Evolutionary conservation across 768 basidiomycete genomes (phyloP).

Genomic region (Lyophyllum shimeji): DNA sequence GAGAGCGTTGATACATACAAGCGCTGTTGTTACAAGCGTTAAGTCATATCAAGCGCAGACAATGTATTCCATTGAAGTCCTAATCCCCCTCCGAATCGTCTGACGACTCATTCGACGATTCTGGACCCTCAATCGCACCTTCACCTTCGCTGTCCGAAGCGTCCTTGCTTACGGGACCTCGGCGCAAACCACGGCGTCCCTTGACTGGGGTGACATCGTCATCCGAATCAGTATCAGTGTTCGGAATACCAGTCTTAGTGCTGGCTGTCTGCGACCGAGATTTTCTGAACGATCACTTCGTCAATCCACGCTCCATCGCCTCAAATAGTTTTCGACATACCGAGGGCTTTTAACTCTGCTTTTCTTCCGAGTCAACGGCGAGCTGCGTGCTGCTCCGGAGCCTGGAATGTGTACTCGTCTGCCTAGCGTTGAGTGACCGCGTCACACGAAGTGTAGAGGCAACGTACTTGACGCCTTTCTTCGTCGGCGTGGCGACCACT

Average conservation of each 20-base stretch:
- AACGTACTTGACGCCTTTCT: conserved; percentile 29
- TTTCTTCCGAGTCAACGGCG: conserved; percentile 27
- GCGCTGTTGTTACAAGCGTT: neutral
- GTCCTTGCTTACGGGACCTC: neutral
- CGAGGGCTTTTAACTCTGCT: conserved; percentile 24
- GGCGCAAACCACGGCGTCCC: neutral
- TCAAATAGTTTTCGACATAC: conserved; percentile 16
- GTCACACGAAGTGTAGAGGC: neutral
- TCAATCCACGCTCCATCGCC: neutral
- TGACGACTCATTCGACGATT: neutral
- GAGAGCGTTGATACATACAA: neutral
- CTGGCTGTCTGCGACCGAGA: conserved; percentile 1
- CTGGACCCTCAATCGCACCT: neutral
- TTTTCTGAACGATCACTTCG: conserved; percentile 2
- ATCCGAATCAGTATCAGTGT: conserved; percentile 1
- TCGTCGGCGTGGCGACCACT: conserved; percentile 25
- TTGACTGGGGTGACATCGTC: neutral
- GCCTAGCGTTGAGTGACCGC: neutral
- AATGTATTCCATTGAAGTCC: no score
- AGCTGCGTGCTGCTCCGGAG: conserved; percentile 19
- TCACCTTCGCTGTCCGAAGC: neutral
- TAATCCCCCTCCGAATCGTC: neutral
- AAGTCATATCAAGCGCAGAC: no score
- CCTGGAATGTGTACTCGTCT: conserved; percentile 27
- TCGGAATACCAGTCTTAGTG: neutral